A percentile compares a stretch with the other conserved stretches of the same genome.
phyloP scores from a whole-genome alignment of 257 asterid genomes.

The Paulownia fortunei region DNA sequence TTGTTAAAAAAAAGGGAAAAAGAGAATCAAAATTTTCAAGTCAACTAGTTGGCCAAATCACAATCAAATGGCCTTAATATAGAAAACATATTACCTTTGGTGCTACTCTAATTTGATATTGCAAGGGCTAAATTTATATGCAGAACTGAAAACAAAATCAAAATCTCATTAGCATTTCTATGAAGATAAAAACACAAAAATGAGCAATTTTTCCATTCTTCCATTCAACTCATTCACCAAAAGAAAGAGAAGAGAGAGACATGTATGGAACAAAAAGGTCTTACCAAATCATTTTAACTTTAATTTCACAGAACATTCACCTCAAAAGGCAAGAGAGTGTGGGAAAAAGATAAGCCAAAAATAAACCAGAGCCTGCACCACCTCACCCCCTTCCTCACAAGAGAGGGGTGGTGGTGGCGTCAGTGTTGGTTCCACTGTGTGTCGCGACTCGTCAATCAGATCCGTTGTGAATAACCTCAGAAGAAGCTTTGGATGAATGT shows the following conservation, averaged over 20 bases:
- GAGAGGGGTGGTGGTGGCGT: not conserved
- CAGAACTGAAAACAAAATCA: not conserved
- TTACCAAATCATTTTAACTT: constrained; percentile 25
- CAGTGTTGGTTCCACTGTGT: constrained; percentile 4
- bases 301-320: constrained; percentile 38
- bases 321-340: constrained; percentile 19
- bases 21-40: no score
- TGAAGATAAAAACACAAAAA: constrained; percentile 7
- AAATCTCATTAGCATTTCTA: not conserved
- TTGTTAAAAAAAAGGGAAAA: no score
- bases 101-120: not conserved
- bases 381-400: not conserved
- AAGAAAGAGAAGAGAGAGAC: not conserved
- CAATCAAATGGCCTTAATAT: no score
- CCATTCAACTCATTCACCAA: constrained; percentile 23
- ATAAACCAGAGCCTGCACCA: constrained; percentile 15
- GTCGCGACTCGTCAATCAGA: constrained; percentile 39
- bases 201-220: not conserved
- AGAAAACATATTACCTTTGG: not conserved
- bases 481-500: constrained; percentile 41
- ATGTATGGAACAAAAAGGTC: constrained; percentile 20
- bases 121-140: not conserved
- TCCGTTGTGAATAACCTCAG: constrained; percentile 40
- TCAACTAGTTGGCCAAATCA: no score
- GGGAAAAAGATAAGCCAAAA: constrained; percentile 21